Conservation (phyloP, 1,284 basidiomycete genomes). For the Ceraceosorus guamensis region DNA sequence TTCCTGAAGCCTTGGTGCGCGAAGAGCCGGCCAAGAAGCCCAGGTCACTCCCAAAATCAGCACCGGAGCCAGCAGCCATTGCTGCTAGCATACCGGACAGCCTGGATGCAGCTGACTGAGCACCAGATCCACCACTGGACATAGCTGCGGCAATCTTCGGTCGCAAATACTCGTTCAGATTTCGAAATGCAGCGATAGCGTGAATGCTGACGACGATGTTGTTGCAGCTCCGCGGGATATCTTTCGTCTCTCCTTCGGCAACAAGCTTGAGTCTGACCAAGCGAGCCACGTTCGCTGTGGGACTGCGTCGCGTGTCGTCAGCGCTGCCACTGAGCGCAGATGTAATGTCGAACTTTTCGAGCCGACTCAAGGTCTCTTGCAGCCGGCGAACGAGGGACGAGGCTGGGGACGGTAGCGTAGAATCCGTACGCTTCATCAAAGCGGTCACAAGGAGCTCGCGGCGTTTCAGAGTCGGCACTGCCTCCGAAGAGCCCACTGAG, state of each 20-base stretch:
- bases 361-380: constrained; percentile 41
- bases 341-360: constrained; percentile 39
- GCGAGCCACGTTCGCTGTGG: constrained; percentile 30
- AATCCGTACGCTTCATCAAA: constrained; percentile 18
- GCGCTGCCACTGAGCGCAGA: constrained; percentile 21
- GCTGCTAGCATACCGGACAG: constrained; percentile 85
- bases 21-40: no score
- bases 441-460: constrained; percentile 24
- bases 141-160: constrained; percentile 52
- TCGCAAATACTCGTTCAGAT: constrained; percentile 42
- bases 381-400: constrained; percentile 29
- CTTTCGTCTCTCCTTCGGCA: constrained; percentile 23
- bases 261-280: constrained; percentile 40
- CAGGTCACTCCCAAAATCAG: no score
- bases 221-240: constrained; percentile 35
- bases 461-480: constrained; percentile 18
- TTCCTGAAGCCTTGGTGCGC: no score
- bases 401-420: constrained; percentile 17
- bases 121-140: constrained; percentile 58
- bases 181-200: constrained; percentile 42
- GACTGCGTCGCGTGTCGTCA: constrained; percentile 29
- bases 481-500: constrained; percentile 56
- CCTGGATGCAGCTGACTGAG: constrained; percentile 52
- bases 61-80: no score
- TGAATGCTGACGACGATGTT: constrained; percentile 44